Evolutionary conservation across 2,329 filamentous ascomycete species (phyloP), one percentile per base, ranked within the genome.

Genomic region (Exophiala spinifera): DNA sequence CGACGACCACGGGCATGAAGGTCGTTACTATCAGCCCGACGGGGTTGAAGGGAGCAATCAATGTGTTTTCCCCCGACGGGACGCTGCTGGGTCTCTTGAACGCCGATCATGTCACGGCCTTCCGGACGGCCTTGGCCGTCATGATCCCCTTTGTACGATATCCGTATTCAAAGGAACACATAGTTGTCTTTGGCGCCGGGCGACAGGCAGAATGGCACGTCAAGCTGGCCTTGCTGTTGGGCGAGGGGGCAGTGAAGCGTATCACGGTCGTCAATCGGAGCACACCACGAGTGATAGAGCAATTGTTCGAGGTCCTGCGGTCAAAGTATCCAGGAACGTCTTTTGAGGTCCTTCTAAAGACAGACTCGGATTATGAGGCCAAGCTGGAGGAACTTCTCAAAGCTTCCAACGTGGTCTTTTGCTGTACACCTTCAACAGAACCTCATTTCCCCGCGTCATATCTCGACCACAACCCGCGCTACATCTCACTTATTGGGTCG

Each of bases 221-320:
- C 3, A 69, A 76, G 14, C 65, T 79, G 3, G 74, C 73, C 0
- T 56, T 79, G 10, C 79, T 92, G 3, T 63, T 76, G 0, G 58
- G 64, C 0, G 68, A 76, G 0, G 58, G 64, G 0, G 68, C 72
- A 8, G 68, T 78, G 14, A 82, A 83, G 59, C 80, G 83, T 43
- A 79, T 96, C 48, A 86, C 90, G 65, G 83, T 96, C 62, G 83
- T 96, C 63, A 94, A 91, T 64, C 84, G 88, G 11, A 65, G 69
- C 2, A 75, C 28, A 4, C 43, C 76, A 13, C 81, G 85, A 65
- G 81, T 85, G 19, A 84, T 87, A 76, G 66, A 71, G 0, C 70
- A 78, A 51, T 62, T 72, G 0, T 55, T 73, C 5, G 49, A 49
- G 1, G 66, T 72, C 10, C 49, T 78, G 19, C 67, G 67, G 10